Evolutionary conservation across 495 filamentous ascomycete genomes (phyloP), one percentile per base, ranked within the genome.

Genomic region (Hypoxylon lienhwacheense): DNA sequence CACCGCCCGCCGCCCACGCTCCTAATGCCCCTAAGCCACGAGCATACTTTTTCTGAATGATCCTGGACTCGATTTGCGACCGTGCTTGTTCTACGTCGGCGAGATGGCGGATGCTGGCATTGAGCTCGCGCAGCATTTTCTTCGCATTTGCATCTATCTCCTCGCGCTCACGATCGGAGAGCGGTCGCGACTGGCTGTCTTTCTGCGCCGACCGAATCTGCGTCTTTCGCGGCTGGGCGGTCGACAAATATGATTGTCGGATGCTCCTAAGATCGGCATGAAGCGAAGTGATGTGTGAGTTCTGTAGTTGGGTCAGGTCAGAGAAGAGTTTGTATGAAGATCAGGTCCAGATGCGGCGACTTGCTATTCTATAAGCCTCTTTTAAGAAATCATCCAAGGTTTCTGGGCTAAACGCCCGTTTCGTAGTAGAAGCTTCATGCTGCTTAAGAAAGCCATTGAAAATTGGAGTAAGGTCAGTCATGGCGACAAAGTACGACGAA

Each of bases 311-410:
- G n/a, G 49, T 48, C 21, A 43, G 21, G 41, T 51, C 47, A 35
- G 45, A 47, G 17, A 44, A 32, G 25, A 22, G 14, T 49, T 43
- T 55, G 44, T 25, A 24, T 15, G 31, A 34, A 53, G 21, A 20
- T 37, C 14, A 21, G 28, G 20, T 40, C 11, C 17, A 39, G 32
- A 16, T 20, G 44, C 17, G 53, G 39, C 31, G 52, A 51, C 83
- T 65, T 72, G 95, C 93, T 62, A 98, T 98, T 71, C 85, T 81
- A 72, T 96, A 90, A 37, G 93, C 93, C 75, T 97, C 95, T 70
- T 93, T 91, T 24, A 98, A 78, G 67, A 97, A 98, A 72, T 89
- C 88, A 66, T 97, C 90, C 41, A 88, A 74, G 29, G 71, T 73
- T 26, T 80, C 68, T 4, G 69, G 40, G 25, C 72, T 76, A 53